These are phyloP conservation scores for Fusarium austroafricanum DNA, from an alignment of 2,329 filamentous ascomycete species.

Conservation along the genomic window DNA sequence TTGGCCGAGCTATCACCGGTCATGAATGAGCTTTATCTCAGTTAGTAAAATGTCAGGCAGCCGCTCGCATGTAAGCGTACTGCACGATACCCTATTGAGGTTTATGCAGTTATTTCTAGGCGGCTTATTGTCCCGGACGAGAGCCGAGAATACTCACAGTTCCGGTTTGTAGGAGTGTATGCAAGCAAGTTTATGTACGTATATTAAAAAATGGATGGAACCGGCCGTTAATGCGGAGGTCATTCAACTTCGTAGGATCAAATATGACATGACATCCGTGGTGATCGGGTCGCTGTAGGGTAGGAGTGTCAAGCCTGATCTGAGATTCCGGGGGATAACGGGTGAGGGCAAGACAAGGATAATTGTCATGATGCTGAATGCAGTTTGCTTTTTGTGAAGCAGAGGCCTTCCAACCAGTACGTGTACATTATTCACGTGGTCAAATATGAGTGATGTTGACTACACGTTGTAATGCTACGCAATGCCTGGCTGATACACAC, in stretches of 20 bases:
- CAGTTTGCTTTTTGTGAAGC: constrained; percentile 2
- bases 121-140: neutral
- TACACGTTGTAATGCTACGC: neutral
- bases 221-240: neutral
- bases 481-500: neutral
- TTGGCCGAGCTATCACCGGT: neutral
- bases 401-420: constrained; percentile 6
- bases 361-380: constrained; percentile 6
- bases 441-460: constrained; percentile 4
- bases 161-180: constrained; percentile 7
- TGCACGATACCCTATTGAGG: neutral
- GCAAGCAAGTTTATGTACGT: neutral
- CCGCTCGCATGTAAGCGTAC: neutral
- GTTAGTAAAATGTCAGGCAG: neutral
- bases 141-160: constrained; percentile 13
- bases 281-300: constrained; percentile 24
- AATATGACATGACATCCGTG: neutral
- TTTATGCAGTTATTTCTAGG: neutral
- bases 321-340: constrained; percentile 42
- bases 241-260: neutral
- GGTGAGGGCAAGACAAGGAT: constrained; percentile 25
- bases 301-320: constrained; percentile 15
- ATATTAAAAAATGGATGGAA: constrained; percentile 1
- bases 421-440: constrained; percentile 1
- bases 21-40: neutral